Evolutionary conservation across 805 yeast genomes (phyloP).

Genomic region (Grigorovia transvaalensis): DNA sequence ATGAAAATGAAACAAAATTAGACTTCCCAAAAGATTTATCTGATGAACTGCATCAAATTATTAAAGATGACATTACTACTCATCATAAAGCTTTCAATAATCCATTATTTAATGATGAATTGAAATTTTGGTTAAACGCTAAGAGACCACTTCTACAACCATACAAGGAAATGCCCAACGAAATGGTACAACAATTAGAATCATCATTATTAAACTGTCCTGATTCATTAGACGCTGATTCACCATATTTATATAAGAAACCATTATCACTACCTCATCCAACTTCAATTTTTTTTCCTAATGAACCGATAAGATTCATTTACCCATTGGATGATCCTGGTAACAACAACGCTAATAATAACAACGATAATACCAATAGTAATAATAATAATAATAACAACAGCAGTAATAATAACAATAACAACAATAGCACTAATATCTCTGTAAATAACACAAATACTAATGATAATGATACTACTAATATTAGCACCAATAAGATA

Average conservation of each 20-base stretch:
- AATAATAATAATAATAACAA: not conserved
- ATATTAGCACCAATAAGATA: constrained; percentile 5
- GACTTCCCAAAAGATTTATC: constrained; percentile 22
- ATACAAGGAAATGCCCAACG: constrained; percentile 20
- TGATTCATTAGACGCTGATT: constrained; percentile 87
- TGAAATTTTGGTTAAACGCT: constrained; percentile 22
- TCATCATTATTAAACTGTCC: constrained; percentile 82
- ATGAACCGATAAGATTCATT: constrained; percentile 27
- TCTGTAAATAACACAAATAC: constrained; percentile 5
- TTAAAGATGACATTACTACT: constrained; percentile 15
- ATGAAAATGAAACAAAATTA: constrained; percentile 6
- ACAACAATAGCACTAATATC: not conserved
- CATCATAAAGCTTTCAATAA: constrained; percentile 20
- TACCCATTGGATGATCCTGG: constrained; percentile 13
- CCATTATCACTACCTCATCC: constrained; percentile 79
- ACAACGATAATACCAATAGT: constrained; percentile 15
- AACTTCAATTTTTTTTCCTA: constrained; percentile 82
- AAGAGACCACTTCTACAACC: constrained; percentile 25
- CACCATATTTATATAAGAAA: constrained; percentile 46
- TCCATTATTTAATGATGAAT: constrained; percentile 22
- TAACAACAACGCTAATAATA: not conserved
- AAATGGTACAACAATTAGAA: constrained; percentile 39
- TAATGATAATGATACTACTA: not conserved
- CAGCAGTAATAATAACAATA: not conserved
- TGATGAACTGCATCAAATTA: constrained; percentile 19